Evolutionary conservation across 2,329 filamentous ascomycete genomes (phyloP).

Genomic region (Trichoderma semiorbis): DNA sequence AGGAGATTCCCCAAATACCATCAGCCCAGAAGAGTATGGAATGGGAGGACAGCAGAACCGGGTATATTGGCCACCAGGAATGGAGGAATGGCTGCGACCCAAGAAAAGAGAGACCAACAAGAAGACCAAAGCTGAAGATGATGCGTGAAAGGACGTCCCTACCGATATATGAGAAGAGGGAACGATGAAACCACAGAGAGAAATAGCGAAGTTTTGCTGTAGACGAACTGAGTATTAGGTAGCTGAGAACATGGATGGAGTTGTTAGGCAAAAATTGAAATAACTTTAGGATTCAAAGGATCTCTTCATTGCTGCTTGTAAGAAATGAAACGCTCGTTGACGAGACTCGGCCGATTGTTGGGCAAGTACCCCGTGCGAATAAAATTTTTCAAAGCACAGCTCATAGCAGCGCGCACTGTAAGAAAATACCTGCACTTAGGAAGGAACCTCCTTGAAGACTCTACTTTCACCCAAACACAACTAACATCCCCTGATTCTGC

Average conservation of each 20-base stretch:
- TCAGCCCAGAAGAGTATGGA: conserved; percentile 67
- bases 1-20: conserved; percentile 36
- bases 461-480: background rate
- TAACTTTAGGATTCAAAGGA: background rate
- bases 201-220: background rate
- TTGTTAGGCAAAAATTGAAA: background rate
- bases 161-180: background rate
- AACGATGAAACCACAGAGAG: background rate
- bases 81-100: conserved; percentile 86
- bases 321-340: background rate
- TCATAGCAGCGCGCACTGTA: background rate
- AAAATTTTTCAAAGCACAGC: background rate
- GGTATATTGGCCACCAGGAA: conserved; percentile 87
- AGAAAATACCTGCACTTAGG: background rate
- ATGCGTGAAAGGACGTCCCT: background rate
- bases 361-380: background rate
- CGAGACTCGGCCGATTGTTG: background rate
- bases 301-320: background rate
- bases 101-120: conserved; percentile 65
- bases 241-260: background rate
- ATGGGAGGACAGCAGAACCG: conserved; percentile 82
- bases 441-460: background rate
- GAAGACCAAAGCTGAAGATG: background rate
- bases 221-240: background rate
- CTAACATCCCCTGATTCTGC: background rate